Evolutionary conservation across 768 basidiomycete species (phyloP), one percentile per base, ranked within the genome.

Genomic region (Amanita pseudoporphyria): DNA sequence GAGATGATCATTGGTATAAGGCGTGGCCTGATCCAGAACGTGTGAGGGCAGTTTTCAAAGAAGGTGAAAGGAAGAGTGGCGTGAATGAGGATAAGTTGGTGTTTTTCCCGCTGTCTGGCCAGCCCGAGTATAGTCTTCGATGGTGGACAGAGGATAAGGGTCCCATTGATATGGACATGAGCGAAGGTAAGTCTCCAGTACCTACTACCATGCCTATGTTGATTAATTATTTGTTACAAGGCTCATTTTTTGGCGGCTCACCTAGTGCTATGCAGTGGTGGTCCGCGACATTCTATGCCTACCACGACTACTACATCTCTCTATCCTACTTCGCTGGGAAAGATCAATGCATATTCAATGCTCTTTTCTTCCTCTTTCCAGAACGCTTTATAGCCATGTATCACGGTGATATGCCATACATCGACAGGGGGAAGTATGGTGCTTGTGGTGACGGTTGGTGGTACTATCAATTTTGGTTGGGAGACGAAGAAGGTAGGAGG

Each of bases 171-270:
- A 61, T 61, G 26, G 70, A 74, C 19, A 66, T 79, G 41, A 74
- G 73, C 52, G 71, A 79, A 69, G 77, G 78, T 75, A 40, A 28
- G 66, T 55, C 18, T 13, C 35, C 13, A 16, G 52, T 5, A 19
- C 42, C 18, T 22, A 24, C 19, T 10, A 21, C 5, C 33, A 2
- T 13, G 14, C 31, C 36, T n/a, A 31, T 44, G 28, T 10, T 18
- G 19, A 19, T 33, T 16, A 13, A 37, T 10, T 32, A 18, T 31
- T 26, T 1, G n/a, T n/a, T 21, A 5, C 40, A 53, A 78, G 78
- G 76, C n/a, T 77, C 78, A 0, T 79, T 79, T 58, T 80, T 80
- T 50, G 79, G 79, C 7, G 77, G 77, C 9, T 58, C 69, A 1
- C 71, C 71, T 1, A 33, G 55, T 7, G 65, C 74, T 0, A 60